Percentiles rank a stretch among this genome's conserved stretches.
Conservation (phyloP, 2,329 filamentous ascomycete species). For the Colletotrichum liriopes region DNA sequence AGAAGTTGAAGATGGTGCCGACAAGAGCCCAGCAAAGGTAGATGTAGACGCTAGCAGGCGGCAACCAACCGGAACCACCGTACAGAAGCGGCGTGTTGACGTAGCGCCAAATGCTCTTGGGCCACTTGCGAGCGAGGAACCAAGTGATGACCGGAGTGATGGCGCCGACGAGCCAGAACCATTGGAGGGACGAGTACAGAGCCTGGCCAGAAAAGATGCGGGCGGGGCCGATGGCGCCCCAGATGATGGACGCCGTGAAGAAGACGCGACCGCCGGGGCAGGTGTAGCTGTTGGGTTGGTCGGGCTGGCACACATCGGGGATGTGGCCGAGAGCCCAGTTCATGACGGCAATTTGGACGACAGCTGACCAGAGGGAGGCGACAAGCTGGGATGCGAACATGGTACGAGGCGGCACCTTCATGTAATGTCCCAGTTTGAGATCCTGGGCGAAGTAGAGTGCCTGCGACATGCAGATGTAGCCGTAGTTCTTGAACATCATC, state of each 20-base stretch:
- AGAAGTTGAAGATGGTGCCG: slow-evolving; percentile 79
- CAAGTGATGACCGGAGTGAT: slow-evolving; percentile 75
- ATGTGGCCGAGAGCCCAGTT: slow-evolving; percentile 78
- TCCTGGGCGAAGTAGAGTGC: slow-evolving; percentile 77
- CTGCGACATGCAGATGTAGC: slow-evolving; percentile 78
- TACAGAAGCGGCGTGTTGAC: slow-evolving; percentile 79
- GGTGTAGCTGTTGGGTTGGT: slow-evolving; percentile 70
- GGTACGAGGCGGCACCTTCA: slow-evolving; percentile 74
- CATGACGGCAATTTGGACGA: slow-evolving; percentile 76
- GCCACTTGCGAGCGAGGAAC: slow-evolving; percentile 73
- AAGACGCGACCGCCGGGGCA: slow-evolving; percentile 70
- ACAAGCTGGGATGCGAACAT: slow-evolving; percentile 74
- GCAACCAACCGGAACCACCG: slow-evolving; percentile 74
- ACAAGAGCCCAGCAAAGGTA: slow-evolving; percentile 81
- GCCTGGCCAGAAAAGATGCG: slow-evolving; percentile 77
- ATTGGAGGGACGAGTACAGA: slow-evolving; percentile 76
- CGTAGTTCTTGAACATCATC: slow-evolving; percentile 86
- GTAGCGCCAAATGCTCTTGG: slow-evolving; percentile 74
- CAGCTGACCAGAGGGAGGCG: slow-evolving; percentile 73
- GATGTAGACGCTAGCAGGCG: slow-evolving; percentile 79
- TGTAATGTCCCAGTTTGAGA: slow-evolving; percentile 79
- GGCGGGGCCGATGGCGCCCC: slow-evolving; percentile 80
- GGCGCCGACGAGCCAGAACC: slow-evolving; percentile 80
- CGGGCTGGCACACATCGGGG: slow-evolving; percentile 70
- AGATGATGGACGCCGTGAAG: slow-evolving; percentile 80